Base-by-base conservation (phyloP, 805 yeast genomes). In the Helenozyma rhizophorensis region DNA sequence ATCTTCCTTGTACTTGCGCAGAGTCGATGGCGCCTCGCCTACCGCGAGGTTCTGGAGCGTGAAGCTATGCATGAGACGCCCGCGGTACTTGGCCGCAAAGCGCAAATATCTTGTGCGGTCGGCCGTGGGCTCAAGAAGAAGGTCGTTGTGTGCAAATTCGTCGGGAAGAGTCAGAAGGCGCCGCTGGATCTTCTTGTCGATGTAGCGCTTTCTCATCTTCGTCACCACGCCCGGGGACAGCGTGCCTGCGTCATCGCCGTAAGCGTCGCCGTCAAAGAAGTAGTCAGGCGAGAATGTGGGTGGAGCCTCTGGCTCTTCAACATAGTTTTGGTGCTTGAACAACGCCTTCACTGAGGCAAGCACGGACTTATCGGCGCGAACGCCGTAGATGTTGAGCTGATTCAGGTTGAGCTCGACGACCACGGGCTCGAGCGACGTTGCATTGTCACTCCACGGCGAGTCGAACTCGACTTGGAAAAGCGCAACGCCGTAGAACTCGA, bases 101-200 rank as follows among this genome's bases (percentile, higher is more conserved):
- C 24, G 18, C 3, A 21, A 16, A 33, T 47, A 48, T 23, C 40
- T 44, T 12, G 19, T 40, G 8, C 30, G 26, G 12, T 48, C 44
- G n/a, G 36, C 28, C 2, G 51, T 50, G 10, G 71, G 70, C 42
- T 66, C 72, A 28, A 66, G 58, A n/a, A 66, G 48, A 40, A 62
- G 37, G n/a, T 37, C 41, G 45, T 65, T 65, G 27, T 57, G 51
- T 32, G 40, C 34, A 9, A 63, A 33, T 10, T 42, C 28, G 1
- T 38, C 43, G 5, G 48, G 43, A 6, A 61, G 34, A 3, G 28
- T 36, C 7, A 30, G 22, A 33, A 61, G 36, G 9, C 32, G 22
- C 28, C 46, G 47, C 12, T 28, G 21, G 12, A 33, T 27, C 28
- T 47, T 48, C 13, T 40, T 32, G 25, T 39, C 35, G 23, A 39